phyloP scores from a whole-genome alignment of 331 rosid species.

The Dryas integrifolia region DNA sequence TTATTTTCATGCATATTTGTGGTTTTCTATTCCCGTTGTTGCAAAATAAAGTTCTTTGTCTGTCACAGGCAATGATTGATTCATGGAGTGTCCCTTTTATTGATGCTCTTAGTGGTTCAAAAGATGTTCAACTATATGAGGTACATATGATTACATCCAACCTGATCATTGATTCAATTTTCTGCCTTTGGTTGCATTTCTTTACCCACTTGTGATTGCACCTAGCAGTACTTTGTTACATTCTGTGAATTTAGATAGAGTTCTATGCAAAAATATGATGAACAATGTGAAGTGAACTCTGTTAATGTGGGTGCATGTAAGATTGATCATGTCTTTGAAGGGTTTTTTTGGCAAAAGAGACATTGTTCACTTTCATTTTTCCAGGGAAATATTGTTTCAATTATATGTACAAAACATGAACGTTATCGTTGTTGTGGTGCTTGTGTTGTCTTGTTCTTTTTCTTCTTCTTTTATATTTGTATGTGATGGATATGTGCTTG shows the following conservation, averaged over 20 bases:
- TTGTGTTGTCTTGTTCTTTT: neutral
- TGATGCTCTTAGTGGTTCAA: constrained; percentile 52
- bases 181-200: constrained; percentile 1
- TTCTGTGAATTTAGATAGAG: neutral
- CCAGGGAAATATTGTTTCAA: neutral
- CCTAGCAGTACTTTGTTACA: neutral
- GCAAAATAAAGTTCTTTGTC: constrained; percentile 22
- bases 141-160: constrained; percentile 32
- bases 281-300: neutral
- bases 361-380: neutral
- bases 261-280: neutral
- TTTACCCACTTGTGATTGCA: neutral
- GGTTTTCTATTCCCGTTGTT: constrained; percentile 13
- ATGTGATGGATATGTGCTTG: neutral
- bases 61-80: constrained; percentile 60
- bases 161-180: neutral
- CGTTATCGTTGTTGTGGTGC: neutral
- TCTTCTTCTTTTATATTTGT: neutral
- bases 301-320: neutral
- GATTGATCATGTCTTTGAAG: neutral
- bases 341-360: constrained; percentile 6
- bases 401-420: neutral
- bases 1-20: neutral
- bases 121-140: constrained; percentile 55
- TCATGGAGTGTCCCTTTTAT: constrained; percentile 77